Percentiles rank a stretch among this genome's conserved stretches.
Conservation (phyloP, 345 rosid genomes). For the Hibiscus tridactylites region DNA sequence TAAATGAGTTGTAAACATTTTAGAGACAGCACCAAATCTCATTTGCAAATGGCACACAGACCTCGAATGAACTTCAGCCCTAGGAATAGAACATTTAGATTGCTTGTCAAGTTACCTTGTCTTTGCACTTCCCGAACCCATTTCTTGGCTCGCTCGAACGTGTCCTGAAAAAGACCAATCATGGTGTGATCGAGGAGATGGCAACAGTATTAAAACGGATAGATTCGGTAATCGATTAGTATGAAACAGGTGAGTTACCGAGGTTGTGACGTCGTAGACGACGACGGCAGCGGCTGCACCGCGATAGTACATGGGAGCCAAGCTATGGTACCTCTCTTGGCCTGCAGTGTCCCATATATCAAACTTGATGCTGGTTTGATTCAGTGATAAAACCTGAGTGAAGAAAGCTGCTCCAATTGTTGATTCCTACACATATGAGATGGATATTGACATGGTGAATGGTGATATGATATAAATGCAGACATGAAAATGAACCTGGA, state of each 20-base stretch:
- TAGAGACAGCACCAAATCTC: not conserved
- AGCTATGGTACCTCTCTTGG: conserved; percentile 75
- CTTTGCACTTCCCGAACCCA: conserved; percentile 15
- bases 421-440: conserved; percentile 46
- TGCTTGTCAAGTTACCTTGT: conserved; percentile 13
- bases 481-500: conserved; percentile 36
- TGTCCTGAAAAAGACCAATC: not conserved
- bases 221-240: too few species aligned
- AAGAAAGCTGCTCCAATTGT: conserved; percentile 88
- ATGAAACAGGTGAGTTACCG: conserved; percentile 22
- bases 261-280: conserved; percentile 69
- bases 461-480: not conserved
- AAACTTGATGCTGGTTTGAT: conserved; percentile 59
- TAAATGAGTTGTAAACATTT: too few species aligned
- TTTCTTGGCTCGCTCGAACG: conserved; percentile 16
- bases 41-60: not conserved
- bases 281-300: conserved; percentile 84
- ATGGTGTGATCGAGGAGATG: too few species aligned
- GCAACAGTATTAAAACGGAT: too few species aligned
- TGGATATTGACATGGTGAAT: not conserved
- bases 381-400: conserved; percentile 64
- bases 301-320: conserved; percentile 83
- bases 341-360: conserved; percentile 88
- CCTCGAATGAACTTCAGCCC: not conserved
- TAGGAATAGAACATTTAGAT: not conserved